phyloP scores from a whole-genome alignment of 208 protist species.

The Leishmania major region DNA sequence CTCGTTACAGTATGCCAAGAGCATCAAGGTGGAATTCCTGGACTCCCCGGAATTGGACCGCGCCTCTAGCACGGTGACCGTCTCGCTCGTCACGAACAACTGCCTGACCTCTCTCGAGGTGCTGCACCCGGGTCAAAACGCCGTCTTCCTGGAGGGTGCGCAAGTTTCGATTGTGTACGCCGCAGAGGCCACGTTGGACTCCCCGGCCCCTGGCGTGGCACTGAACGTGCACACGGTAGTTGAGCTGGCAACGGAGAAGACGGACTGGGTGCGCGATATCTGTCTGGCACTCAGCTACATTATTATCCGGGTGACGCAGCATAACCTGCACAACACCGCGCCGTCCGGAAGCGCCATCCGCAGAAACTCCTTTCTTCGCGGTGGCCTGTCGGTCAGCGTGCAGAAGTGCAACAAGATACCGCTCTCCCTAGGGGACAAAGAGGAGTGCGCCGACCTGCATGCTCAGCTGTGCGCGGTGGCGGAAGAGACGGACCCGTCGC shows the following conservation, averaged over 20 bases:
- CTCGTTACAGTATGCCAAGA: conserved; percentile 63
- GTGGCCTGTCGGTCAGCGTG: conserved; percentile 20
- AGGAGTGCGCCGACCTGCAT: conserved; percentile 30
- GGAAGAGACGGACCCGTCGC: conserved; percentile 13
- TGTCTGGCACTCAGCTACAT: conserved; percentile 65
- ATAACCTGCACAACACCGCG: conserved; percentile 32
- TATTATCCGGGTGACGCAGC: conserved; percentile 51
- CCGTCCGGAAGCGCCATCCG: conserved; percentile 17
- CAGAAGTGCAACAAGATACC: conserved; percentile 25
- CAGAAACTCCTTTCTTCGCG: conserved; percentile 29
- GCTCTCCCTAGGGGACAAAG: conserved; percentile 13
- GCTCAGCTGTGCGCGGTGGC: conserved; percentile 30
- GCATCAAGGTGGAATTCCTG: conserved; percentile 49
- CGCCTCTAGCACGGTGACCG: conserved; percentile 6
- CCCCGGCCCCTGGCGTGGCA: conserved; percentile 18
- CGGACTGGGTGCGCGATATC: conserved; percentile 78
- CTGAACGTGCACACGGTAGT: conserved; percentile 45
- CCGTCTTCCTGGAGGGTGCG: conserved; percentile 23
- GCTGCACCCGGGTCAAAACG: conserved; percentile 19
- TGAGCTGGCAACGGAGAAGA: conserved; percentile 48
- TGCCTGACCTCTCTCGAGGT: conserved; percentile 20
- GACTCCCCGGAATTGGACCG: conserved; percentile 17
- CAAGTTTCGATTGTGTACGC: conserved; percentile 25
- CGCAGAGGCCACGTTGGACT: conserved; percentile 16
- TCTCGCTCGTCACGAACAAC: conserved; percentile 42